Evolutionary conservation across 768 basidiomycete genomes (phyloP).

Genomic region (Pholiota molesta): DNA sequence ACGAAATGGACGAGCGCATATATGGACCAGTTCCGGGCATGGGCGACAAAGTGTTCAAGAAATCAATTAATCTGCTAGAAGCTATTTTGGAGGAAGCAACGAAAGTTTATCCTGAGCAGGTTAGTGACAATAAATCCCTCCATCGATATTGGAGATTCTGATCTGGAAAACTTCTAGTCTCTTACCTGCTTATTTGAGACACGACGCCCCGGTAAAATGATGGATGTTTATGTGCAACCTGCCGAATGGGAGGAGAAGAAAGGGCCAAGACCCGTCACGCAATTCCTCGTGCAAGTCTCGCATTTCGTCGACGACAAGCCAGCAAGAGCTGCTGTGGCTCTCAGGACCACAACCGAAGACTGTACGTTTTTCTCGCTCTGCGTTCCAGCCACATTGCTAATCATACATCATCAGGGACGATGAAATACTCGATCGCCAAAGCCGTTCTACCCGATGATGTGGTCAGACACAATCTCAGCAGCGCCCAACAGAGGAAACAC

Average conservation of each 20-base stretch:
- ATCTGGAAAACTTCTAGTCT: constrained; percentile 38
- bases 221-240: constrained; percentile 75
- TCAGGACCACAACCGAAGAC: constrained; percentile 16
- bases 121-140: constrained; percentile 31
- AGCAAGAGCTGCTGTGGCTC: constrained; percentile 21
- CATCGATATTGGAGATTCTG: neutral
- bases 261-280: constrained; percentile 50
- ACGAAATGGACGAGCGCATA: constrained; percentile 84
- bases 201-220: constrained; percentile 34
- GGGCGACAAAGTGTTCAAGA: constrained; percentile 78
- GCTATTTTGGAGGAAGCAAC: constrained; percentile 59
- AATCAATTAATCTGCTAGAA: constrained; percentile 75
- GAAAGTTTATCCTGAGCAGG: constrained; percentile 66
- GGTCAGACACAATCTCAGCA: constrained; percentile 39
- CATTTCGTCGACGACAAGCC: constrained; percentile 24
- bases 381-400: neutral
- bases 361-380: constrained; percentile 13
- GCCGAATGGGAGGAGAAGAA: constrained; percentile 44
- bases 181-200: constrained; percentile 68
- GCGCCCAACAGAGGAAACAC: constrained; percentile 45
- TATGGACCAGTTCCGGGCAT: constrained; percentile 59
- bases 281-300: constrained; percentile 53
- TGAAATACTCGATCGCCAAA: constrained; percentile 58
- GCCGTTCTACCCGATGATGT: constrained; percentile 33
- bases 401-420: constrained; percentile 48